Percentiles rank a stretch among this genome's conserved stretches.
Evolutionary conservation across 2,329 filamentous ascomycete species (phyloP).

Genomic region (Diaporthe australafricana): DNA sequence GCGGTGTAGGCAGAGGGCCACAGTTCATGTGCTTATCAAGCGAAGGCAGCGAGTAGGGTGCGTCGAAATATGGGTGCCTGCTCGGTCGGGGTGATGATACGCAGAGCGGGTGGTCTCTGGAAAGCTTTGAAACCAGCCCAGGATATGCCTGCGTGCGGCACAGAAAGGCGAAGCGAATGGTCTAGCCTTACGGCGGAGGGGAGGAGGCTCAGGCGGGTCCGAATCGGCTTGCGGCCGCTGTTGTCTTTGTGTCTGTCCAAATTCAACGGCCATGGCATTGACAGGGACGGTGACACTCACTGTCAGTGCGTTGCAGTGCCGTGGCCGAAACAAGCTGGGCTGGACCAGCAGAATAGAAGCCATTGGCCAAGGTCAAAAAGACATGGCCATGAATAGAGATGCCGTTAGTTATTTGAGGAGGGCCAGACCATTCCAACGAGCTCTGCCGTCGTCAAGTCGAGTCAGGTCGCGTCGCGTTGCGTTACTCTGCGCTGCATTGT

Average conservation of each 20-base stretch:
- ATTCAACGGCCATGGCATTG: not conserved
- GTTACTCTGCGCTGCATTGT: not conserved
- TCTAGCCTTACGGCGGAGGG: conserved; percentile 8
- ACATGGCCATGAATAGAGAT: not conserved
- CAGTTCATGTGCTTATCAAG: conserved; percentile 14
- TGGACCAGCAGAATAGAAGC: not conserved
- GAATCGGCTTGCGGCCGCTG: conserved; percentile 10
- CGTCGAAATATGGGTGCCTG: conserved; percentile 20
- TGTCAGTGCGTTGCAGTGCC: not conserved
- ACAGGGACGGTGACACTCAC: not conserved
- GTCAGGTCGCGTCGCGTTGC: conserved; percentile 2
- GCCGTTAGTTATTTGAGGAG: not conserved
- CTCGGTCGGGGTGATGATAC: not conserved
- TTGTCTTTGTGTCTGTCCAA: not conserved
- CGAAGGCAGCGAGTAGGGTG: not conserved
- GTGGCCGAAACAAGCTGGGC: not conserved
- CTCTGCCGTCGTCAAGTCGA: not conserved
- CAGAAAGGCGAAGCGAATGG: conserved; percentile 5
- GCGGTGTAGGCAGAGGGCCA: conserved; percentile 9
- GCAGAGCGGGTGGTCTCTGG: not conserved
- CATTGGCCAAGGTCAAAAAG: not conserved
- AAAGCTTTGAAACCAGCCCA: conserved; percentile 11
- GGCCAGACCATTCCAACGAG: not conserved
- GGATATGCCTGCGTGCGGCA: conserved; percentile 11
- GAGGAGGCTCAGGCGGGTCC: conserved; percentile 16